Base-by-base conservation (phyloP, 257 asterid genomes). In the Nicotiana undulata region DNA sequence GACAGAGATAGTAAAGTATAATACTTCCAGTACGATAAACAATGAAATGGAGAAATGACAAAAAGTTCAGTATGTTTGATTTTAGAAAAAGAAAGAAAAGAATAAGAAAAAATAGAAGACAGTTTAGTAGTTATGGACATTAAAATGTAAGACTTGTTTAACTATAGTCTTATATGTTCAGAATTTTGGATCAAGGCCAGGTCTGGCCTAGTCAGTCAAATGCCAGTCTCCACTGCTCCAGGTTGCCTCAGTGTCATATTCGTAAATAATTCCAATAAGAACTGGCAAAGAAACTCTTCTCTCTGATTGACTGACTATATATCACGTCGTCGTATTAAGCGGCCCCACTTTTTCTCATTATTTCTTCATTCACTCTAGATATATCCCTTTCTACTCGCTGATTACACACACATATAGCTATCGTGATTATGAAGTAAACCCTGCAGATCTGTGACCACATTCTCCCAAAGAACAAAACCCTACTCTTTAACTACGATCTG, bases 401-500 rank as follows among this genome's bases (percentile, higher is more conserved):
- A 67, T 67, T 67, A 34, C 40, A 67, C 31, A 37, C 53, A 9
- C 40, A n/a, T 16, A 46, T 0, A 44, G 22, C 44, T 61, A 22
- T 2, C 26, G 67, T 61, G 65, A 58, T 8, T 11, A 16, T 61
- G 4, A 61, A 61, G 66, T 61, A 61, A 61, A 60, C 20, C 61
- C 28, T 18, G 58, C 0, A 20, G 77, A 63, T 63, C 72, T 63
- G 68, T 63, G 6, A 59, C 64, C 66, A 24, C 66, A 60, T 60
- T 22, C 13, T 60, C 66, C 6, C 66, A 22, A 24, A 11, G 1
- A 40, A 40, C 46, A 40, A 61, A 32, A 17, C 66, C 34, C 67
- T 61, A 24, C 32, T 34, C 20, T 40, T 40, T 11, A 40, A 40
- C 11, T 40, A 40, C 46, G 46, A 81, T 85, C 87, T 55, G 84